Conservation (phyloP, 116 monocot species). For the Trichopus zeylanicus region DNA sequence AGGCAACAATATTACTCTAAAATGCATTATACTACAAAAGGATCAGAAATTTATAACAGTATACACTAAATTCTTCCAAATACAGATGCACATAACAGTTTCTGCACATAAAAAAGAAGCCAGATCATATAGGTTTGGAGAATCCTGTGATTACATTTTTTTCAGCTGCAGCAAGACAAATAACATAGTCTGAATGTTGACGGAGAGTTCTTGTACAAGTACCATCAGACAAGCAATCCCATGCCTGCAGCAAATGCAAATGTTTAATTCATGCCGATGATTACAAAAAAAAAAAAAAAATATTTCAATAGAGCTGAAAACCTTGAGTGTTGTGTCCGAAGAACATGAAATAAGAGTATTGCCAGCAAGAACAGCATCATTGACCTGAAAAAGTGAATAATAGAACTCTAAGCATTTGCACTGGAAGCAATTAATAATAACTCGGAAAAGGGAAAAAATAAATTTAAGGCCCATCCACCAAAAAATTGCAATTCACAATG, state of each 20-base stretch:
- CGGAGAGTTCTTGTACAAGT: slow-evolving; percentile 85
- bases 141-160: slow-evolving; percentile 59
- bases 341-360: slow-evolving; percentile 89
- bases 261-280: neutral
- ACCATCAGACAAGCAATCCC: slow-evolving; percentile 79
- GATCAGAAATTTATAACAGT: slow-evolving; percentile 12
- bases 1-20: slow-evolving; percentile 94
- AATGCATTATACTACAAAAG: slow-evolving; percentile 31
- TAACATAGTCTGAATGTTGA: slow-evolving; percentile 99
- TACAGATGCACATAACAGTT: neutral
- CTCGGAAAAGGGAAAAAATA: too few relatives aligned
- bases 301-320: slow-evolving; percentile 12
- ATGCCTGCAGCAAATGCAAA: slow-evolving; percentile 35
- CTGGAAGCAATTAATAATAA: too few relatives aligned
- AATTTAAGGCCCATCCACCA: too few relatives aligned
- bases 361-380: slow-evolving; percentile 88
- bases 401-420: too few relatives aligned
- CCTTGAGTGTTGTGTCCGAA: slow-evolving; percentile 95
- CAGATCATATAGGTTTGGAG: neutral
- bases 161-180: slow-evolving; percentile 70
- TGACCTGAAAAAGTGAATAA: slow-evolving; percentile 47
- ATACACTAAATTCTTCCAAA: neutral
- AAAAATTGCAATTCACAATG: too few relatives aligned
- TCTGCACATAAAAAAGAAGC: neutral
- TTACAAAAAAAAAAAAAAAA: neutral